phyloP scores from a whole-genome alignment of 371 early-diverging fungal species.

The Syncephalastrum sp. region DNA sequence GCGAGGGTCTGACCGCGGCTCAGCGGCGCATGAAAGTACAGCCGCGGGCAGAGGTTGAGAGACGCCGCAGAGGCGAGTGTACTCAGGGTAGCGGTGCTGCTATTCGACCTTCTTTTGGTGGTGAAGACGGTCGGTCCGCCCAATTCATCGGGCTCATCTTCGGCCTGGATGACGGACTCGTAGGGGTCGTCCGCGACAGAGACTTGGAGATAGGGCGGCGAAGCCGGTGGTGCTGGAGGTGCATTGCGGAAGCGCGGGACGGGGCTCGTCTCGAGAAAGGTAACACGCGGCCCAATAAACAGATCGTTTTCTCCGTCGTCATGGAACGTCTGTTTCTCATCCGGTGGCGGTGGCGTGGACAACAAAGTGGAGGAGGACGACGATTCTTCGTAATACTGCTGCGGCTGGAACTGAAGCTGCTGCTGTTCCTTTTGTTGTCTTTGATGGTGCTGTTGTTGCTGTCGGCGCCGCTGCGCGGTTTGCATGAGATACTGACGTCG shows the following conservation, averaged over 20 bases:
- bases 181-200: constrained; percentile 14
- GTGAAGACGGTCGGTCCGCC: constrained; percentile 12
- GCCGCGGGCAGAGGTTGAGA: constrained; percentile 3
- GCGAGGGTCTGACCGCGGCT: constrained; percentile 37
- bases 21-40: constrained; percentile 26
- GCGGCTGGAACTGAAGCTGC: background rate
- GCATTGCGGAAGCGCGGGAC: constrained; percentile 48
- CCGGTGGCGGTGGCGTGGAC: constrained; percentile 8
- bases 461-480: constrained; percentile 6
- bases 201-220: constrained; percentile 39
- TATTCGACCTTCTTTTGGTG: constrained; percentile 3
- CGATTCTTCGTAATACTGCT: constrained; percentile 1
- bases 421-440: constrained; percentile 1
- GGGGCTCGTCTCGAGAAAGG: constrained; percentile 46
- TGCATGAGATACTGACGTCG: constrained; percentile 24
- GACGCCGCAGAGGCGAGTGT: constrained; percentile 4
- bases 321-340: background rate
- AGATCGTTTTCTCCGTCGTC: constrained; percentile 2
- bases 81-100: constrained; percentile 10
- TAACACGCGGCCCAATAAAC: constrained; percentile 27
- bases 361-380: constrained; percentile 16
- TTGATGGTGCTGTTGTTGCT: constrained; percentile 6
- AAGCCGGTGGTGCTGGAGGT: constrained; percentile 44
- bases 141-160: background rate
- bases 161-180: constrained; percentile 18